A percentile compares a stretch with the other conserved stretches of the same genome.
Conservation (phyloP, 805 yeast genomes). For the Hanseniaspora vineae region DNA sequence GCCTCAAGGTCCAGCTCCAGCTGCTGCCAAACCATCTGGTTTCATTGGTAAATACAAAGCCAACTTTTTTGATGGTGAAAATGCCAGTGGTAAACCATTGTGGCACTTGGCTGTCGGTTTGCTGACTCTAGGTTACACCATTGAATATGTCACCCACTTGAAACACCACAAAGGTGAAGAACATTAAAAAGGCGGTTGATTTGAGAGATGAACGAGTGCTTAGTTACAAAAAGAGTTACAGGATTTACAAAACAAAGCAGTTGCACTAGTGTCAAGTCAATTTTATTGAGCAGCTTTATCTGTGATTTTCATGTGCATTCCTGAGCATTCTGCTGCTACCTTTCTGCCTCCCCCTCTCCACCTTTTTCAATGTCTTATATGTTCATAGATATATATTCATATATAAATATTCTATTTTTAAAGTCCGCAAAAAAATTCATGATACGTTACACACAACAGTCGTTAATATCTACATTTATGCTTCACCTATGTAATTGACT, state of each 20-base stretch:
- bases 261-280: not conserved
- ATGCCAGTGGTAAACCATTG: slow-evolving; percentile 74
- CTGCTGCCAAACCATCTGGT: slow-evolving; percentile 46
- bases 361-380: not conserved
- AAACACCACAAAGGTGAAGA: slow-evolving; percentile 45
- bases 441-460: not conserved
- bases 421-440: not conserved
- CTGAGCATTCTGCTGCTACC: too few species aligned
- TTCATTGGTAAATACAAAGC: slow-evolving; percentile 70
- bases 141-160: slow-evolving; percentile 89
- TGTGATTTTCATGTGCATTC: not conserved
- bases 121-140: slow-evolving; percentile 69
- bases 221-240: not conserved
- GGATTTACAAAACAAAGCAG: not conserved
- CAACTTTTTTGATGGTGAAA: slow-evolving; percentile 72
- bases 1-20: slow-evolving; percentile 87
- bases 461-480: not conserved
- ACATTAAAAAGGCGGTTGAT: slow-evolving; percentile 11
- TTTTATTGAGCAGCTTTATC: not conserved
- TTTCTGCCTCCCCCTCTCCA: not conserved
- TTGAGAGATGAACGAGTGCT: not conserved
- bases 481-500: slow-evolving; percentile 24
- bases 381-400: not conserved
- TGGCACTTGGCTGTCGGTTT: slow-evolving; percentile 61
- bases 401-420: not conserved